Evolutionary conservation across 306 rosid species (phyloP).

Genomic region (Luffa acutangula): DNA sequence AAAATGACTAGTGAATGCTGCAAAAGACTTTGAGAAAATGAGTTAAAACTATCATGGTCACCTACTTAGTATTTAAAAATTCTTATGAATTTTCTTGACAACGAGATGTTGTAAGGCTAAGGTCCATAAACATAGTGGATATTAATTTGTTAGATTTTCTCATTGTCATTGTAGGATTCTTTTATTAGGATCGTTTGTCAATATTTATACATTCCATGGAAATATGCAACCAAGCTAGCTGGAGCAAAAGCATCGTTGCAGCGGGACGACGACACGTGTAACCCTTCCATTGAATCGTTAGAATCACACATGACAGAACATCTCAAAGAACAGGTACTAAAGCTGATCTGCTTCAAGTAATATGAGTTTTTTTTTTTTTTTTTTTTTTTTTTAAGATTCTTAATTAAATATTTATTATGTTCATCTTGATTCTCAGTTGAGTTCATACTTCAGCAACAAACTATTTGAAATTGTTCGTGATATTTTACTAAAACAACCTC

Average conservation of each 20-base stretch:
- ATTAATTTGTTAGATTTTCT: constrained; percentile 6
- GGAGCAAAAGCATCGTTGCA: constrained; percentile 40
- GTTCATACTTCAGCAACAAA: constrained; percentile 67
- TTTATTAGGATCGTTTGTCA: constrained; percentile 70
- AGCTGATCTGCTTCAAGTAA: constrained; percentile 14
- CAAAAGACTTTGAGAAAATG: too few species aligned
- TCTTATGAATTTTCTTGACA: too few species aligned
- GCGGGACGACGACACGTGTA: constrained; percentile 42
- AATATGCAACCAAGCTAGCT: constrained; percentile 52
- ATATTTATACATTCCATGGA: constrained; percentile 84
- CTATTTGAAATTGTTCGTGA: constrained; percentile 70
- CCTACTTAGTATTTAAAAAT: too few species aligned
- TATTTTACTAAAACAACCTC: constrained; percentile 40
- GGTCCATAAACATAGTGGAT: constrained; percentile 13
- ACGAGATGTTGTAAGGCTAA: constrained; percentile 90
- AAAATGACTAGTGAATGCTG: neutral
- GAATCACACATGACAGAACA: constrained; percentile 59
- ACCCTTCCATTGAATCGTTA: constrained; percentile 64
- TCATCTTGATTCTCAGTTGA: constrained; percentile 46
- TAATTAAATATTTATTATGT: neutral
- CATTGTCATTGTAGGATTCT: constrained; percentile 56
- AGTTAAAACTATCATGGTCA: too few species aligned
- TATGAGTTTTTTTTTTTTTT: neutral
- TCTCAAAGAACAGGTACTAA: constrained; percentile 66
- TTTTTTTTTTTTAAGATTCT: constrained; percentile 9